These are phyloP conservation scores for Polytolypa hystricis DNA, from an alignment of 2,329 filamentous ascomycete genomes.

Conservation along the genomic window DNA sequence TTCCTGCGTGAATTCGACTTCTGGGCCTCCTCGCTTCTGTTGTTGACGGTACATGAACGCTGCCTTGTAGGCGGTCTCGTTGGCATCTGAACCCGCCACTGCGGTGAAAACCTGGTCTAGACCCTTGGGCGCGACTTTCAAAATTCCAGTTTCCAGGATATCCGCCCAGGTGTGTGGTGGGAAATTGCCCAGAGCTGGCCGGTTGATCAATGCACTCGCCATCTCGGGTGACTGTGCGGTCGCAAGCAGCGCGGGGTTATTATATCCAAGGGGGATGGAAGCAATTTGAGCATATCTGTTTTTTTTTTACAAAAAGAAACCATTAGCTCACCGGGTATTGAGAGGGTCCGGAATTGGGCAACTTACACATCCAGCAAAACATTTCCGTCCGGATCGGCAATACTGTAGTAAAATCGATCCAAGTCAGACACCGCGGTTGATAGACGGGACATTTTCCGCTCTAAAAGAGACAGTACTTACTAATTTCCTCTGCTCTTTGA, in stretches of 20 bases:
- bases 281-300: slow-evolving; percentile 87
- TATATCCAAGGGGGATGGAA: slow-evolving; percentile 86
- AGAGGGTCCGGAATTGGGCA: not conserved
- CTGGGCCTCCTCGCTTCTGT: slow-evolving; percentile 63
- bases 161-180: slow-evolving; percentile 74
- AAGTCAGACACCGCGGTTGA: too few relatives aligned
- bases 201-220: slow-evolving; percentile 71
- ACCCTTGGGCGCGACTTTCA: slow-evolving; percentile 72
- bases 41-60: slow-evolving; percentile 88
- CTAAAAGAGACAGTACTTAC: slow-evolving; percentile 28
- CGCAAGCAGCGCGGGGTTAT: slow-evolving; percentile 64
- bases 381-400: slow-evolving; percentile 42
- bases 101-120: slow-evolving; percentile 84
- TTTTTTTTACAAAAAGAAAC: slow-evolving; percentile 4
- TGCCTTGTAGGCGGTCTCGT: slow-evolving; percentile 90
- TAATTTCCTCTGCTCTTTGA: slow-evolving; percentile 70
- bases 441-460: not conserved
- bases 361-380: slow-evolving; percentile 41
- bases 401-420: slow-evolving; percentile 19
- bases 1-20: slow-evolving; percentile 67
- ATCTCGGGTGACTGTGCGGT: slow-evolving; percentile 67
- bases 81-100: slow-evolving; percentile 81
- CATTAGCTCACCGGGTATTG: slow-evolving; percentile 1
- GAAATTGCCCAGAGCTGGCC: slow-evolving; percentile 84
- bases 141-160: slow-evolving; percentile 66